Evolutionary conservation across 2,329 filamentous ascomycete species (phyloP).

Genomic region (Blumeria graminis): DNA sequence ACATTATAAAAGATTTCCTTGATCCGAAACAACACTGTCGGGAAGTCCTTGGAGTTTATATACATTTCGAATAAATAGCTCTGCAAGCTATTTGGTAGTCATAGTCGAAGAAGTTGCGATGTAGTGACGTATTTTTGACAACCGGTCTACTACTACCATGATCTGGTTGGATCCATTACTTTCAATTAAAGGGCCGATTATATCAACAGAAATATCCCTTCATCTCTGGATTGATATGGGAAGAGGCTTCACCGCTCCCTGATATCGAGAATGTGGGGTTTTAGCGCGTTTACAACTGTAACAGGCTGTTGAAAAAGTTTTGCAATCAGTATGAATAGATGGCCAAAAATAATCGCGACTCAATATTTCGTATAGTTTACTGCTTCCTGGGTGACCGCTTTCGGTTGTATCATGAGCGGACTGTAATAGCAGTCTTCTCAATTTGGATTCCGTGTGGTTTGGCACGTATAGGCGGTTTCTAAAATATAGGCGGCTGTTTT

Average conservation of each 20-base stretch:
- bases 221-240: not conserved
- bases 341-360: not conserved
- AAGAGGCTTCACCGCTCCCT: not conserved
- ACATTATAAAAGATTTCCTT: conserved; percentile 6
- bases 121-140: not conserved
- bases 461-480: not conserved
- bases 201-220: not conserved
- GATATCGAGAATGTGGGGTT: not conserved
- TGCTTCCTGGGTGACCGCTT: not conserved
- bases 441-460: not conserved
- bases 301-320: not conserved
- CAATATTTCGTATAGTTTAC: not conserved
- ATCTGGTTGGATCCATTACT: not conserved
- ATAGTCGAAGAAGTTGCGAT: not conserved
- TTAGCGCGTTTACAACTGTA: not conserved
- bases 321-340: not conserved
- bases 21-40: conserved; percentile 4
- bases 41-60: conserved; percentile 2
- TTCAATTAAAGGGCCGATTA: not conserved
- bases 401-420: not conserved
- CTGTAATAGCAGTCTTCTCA: not conserved
- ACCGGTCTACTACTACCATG: not conserved
- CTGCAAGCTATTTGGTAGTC: not conserved
- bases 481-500: not conserved
- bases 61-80: conserved; percentile 1